Evolutionary conservation across 345 rosid species (phyloP), one percentile per base, ranked within the genome.

Genomic region (Arabidopsis suecica): DNA sequence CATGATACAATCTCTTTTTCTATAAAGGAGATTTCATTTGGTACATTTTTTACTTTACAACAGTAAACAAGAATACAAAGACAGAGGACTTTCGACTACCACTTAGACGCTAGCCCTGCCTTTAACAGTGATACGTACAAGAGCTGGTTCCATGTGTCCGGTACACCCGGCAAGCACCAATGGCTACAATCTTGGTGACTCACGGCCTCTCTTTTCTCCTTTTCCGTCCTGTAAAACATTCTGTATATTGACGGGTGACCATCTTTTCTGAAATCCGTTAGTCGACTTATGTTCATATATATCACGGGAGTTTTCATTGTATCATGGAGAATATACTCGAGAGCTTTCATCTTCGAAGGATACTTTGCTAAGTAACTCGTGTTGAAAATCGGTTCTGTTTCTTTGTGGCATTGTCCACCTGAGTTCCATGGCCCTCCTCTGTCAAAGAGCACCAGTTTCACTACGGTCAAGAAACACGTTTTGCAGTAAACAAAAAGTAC

Each of bases 91-190:
- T 49, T 5, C 20, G 0, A 6, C 33, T 77, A 77, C 80, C 80
- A 77, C 60, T 62, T 64, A 65, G 73, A 65, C 3, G 85, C 86
- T 22, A 60, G 75, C 9, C 88, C 84, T 3, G 82, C 69, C 80
- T 88, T 85, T 79, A 93, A 81, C 30, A 89, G 76, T 23, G 96
- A 88, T 14, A 86, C 95, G 56, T 89, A 89, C 40, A 91, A 80
- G 66, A 91, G 78, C 60, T 91, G 88, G 71, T 94, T 94, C 98
- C 97, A 89, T 40, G 91, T 80, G 71, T 94, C 98, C 0, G 93
- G 97, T 0, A 88, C 94, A 68, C 97, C 97, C 0, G 93, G 97
- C 61, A 93, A 84, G 83, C 98, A 93, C 98, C 97, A 93, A 42
- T 90, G 97, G 69, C 97, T 88, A 85, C 95, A 94, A 79, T 91